Evolutionary conservation across 2,329 filamentous ascomycete species (phyloP).

Genomic region (Exophiala phaeomuriformis): DNA sequence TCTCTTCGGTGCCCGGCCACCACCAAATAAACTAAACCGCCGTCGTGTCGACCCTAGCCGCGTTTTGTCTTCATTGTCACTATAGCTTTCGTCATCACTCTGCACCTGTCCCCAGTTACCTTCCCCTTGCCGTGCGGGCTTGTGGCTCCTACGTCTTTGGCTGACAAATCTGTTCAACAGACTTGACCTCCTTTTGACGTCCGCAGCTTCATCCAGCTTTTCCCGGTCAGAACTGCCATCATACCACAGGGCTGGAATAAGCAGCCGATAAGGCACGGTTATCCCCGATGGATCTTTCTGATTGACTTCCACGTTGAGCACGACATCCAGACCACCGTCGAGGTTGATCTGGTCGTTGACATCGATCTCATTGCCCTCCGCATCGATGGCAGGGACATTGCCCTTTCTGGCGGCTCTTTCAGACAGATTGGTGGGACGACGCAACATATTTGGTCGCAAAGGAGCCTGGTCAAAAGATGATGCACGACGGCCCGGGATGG

Average conservation of each 20-base stretch:
- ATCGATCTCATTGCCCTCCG: constrained; percentile 46
- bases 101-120: constrained; percentile 28
- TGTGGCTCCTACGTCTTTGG: constrained; percentile 18
- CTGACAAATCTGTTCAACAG: constrained; percentile 25
- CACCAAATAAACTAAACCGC: constrained; percentile 25
- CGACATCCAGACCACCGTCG: constrained; percentile 76
- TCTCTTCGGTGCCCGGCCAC: constrained; percentile 19
- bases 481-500: constrained; percentile 8
- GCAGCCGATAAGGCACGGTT: constrained; percentile 76
- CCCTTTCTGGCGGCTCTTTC: constrained; percentile 53
- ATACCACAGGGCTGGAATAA: constrained; percentile 68
- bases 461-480: constrained; percentile 25
- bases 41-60: constrained; percentile 14
- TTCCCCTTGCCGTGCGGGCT: constrained; percentile 22
- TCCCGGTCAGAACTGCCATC: constrained; percentile 33
- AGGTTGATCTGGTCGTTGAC: constrained; percentile 57
- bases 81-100: constrained; percentile 27
- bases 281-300: constrained; percentile 78
- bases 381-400: constrained; percentile 37
- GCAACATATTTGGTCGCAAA: constrained; percentile 45
- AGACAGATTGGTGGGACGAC: constrained; percentile 62
- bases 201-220: constrained; percentile 20
- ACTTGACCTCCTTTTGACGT: constrained; percentile 19
- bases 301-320: constrained; percentile 81
- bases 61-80: constrained; percentile 14